A percentile compares a stretch with the other conserved stretches of the same genome.
phyloP scores from a whole-genome alignment of 768 basidiomycete genomes.

The Suillus hirtellus region DNA sequence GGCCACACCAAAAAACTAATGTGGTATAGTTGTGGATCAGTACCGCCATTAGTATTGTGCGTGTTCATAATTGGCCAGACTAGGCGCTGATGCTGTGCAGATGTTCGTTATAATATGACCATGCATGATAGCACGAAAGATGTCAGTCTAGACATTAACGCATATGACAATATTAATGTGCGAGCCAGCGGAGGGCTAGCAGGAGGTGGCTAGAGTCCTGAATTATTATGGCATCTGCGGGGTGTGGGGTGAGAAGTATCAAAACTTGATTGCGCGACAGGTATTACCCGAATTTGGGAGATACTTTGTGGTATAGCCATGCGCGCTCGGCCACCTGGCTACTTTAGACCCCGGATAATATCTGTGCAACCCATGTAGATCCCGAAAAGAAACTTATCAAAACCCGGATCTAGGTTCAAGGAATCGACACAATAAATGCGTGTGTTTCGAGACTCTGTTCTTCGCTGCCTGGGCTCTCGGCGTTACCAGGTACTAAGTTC shows the following conservation, averaged over 20 bases:
- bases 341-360: constrained; percentile 1
- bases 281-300: neutral
- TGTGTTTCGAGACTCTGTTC: neutral
- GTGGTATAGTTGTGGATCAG: neutral
- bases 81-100: neutral
- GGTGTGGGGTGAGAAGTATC: constrained; percentile 7
- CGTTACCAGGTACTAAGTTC: neutral
- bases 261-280: neutral
- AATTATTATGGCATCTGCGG: constrained; percentile 1
- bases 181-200: neutral
- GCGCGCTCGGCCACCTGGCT: neutral
- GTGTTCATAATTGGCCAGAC: no score
- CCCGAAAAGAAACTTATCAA: neutral
- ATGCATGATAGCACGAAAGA: neutral
- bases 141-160: neutral
- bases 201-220: neutral
- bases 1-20: neutral
- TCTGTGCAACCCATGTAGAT: neutral
- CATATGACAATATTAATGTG: constrained; percentile 2
- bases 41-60: neutral
- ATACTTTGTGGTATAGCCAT: neutral
- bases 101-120: neutral
- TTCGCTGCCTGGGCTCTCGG: neutral
- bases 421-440: neutral
- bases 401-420: neutral